Conservation (phyloP, 139 green algal genomes). For the Trebouxia sp. region DNA sequence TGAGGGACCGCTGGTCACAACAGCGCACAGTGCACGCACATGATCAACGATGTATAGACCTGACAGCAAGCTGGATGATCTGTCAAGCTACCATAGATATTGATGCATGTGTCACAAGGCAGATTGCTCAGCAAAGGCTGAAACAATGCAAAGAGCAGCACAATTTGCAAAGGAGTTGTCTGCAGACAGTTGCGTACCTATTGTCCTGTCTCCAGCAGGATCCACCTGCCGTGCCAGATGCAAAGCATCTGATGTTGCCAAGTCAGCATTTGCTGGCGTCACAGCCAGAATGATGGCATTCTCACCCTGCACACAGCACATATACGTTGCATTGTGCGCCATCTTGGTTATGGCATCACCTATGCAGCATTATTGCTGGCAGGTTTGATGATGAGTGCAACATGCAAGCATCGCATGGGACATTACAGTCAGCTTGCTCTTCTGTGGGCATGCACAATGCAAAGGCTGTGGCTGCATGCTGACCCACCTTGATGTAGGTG, state of each 20-base stretch:
- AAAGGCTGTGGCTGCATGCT: neutral
- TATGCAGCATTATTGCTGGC: too few relatives aligned
- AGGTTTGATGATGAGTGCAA: neutral
- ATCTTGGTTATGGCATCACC: too few relatives aligned
- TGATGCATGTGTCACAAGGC: too few relatives aligned
- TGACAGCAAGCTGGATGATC: too few relatives aligned
- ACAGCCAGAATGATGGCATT: conserved; percentile 96
- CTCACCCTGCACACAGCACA: conserved; percentile 51
- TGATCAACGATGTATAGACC: too few relatives aligned
- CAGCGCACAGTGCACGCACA: neutral
- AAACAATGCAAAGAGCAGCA: too few relatives aligned
- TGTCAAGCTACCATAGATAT: too few relatives aligned
- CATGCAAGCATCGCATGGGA: too few relatives aligned
- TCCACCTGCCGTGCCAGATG: conserved; percentile 93
- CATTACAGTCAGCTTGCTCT: neutral
- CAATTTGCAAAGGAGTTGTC: too few relatives aligned
- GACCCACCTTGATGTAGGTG: conserved; percentile 81
- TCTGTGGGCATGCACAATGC: neutral
- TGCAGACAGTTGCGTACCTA: too few relatives aligned
- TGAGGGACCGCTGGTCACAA: neutral
- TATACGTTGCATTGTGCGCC: too few relatives aligned
- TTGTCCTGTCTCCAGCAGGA: conserved; percentile 53
- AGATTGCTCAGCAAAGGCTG: too few relatives aligned
- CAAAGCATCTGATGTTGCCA: conserved; percentile 95
- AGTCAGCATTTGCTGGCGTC: conserved; percentile 95